These are phyloP conservation scores for Eucalyptus melliodora DNA, from an alignment of 345 rosid genomes.

Conservation along the genomic window DNA sequence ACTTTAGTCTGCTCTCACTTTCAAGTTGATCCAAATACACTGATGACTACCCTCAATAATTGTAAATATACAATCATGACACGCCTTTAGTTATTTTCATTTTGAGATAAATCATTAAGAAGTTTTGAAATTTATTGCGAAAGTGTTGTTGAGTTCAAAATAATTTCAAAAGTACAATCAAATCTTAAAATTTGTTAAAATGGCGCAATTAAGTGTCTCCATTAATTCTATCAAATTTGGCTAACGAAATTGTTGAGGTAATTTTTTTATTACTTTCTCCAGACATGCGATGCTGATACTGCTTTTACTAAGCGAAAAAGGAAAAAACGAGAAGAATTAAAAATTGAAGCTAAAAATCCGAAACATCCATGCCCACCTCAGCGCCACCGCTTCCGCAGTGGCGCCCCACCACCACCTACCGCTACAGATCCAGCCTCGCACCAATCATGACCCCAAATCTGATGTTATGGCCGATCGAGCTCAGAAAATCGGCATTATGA, in stretches of 20 bases:
- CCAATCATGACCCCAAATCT: neutral
- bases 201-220: fast-evolving
- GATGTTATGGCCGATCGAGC: neutral
- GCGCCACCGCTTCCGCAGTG: neutral
- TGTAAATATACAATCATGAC: neutral
- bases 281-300: fast-evolving
- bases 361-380: neutral
- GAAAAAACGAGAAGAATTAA: neutral
- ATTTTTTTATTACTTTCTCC: neutral
- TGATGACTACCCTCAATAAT: neutral
- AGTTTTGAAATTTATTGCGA: neutral
- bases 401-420: neutral
- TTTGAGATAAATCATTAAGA: neutral
- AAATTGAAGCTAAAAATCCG: neutral
- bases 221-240: neutral
- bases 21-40: neutral
- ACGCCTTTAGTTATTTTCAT: neutral
- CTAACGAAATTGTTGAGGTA: neutral
- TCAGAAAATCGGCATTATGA: neutral
- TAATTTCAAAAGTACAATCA: neutral
- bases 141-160: neutral
- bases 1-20: neutral
- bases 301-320: neutral
- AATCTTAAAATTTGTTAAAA: neutral
- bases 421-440: neutral